Evolutionary conservation across 179 eudicot genomes (phyloP).

Genomic region (Patellifolia procumbens): DNA sequence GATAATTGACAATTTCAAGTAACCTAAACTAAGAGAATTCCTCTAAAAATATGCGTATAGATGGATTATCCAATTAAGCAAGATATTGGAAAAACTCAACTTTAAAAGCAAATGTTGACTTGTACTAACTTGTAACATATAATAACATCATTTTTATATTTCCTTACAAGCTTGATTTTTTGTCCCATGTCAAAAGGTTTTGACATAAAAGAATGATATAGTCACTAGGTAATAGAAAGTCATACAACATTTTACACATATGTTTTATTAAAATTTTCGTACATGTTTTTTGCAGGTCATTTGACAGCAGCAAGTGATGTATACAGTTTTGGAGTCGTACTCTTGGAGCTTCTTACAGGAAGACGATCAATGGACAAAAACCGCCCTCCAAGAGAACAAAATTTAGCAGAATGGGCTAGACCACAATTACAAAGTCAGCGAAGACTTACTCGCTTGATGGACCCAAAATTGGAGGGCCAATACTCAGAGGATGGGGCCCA

Average conservation of each 20-base stretch:
- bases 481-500: conserved; percentile 43
- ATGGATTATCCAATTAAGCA: neutral
- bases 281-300: conserved; percentile 35
- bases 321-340: conserved; percentile 57
- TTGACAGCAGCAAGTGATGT: conserved; percentile 58
- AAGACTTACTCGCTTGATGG: conserved; percentile 41
- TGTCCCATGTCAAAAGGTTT: no score
- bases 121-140: conserved; percentile 12
- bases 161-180: neutral
- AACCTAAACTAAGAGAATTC: neutral
- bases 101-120: neutral
- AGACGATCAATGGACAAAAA: conserved; percentile 49
- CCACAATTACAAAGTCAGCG: conserved; percentile 46
- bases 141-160: neutral
- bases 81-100: neutral
- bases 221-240: no score
- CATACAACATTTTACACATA: neutral
- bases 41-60: neutral
- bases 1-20: neutral
- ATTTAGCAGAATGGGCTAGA: conserved; percentile 57
- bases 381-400: conserved; percentile 43
- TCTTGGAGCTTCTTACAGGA: conserved; percentile 51
- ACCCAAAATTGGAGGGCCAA: conserved; percentile 49
- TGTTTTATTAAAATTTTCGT: neutral
- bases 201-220: no score